Evolutionary conservation across 2,329 filamentous ascomycete genomes (phyloP).

Genomic region (Didymella keratinophila): DNA sequence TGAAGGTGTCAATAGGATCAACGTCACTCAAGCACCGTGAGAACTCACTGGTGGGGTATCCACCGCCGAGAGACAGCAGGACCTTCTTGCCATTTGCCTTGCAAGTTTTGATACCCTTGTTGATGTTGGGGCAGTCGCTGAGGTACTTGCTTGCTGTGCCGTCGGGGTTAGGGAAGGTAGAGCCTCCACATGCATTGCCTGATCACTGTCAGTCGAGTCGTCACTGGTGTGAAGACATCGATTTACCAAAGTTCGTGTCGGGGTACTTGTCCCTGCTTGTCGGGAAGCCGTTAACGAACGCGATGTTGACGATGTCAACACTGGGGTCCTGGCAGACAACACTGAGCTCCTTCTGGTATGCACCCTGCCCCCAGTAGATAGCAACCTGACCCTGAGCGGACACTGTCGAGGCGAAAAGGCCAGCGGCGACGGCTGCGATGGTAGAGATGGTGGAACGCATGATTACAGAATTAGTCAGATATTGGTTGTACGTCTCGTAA

Average conservation of each 20-base stretch:
- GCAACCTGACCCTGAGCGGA: constrained; percentile 59
- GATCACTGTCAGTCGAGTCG: constrained; percentile 3
- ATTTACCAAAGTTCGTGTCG: constrained; percentile 62
- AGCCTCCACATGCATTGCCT: constrained; percentile 55
- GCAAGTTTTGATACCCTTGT: constrained; percentile 42
- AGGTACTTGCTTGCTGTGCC: constrained; percentile 54
- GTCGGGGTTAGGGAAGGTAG: constrained; percentile 48
- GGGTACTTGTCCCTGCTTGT: constrained; percentile 58
- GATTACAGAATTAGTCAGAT: constrained; percentile 39
- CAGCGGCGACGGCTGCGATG: constrained; percentile 46
- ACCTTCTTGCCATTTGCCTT: constrained; percentile 48
- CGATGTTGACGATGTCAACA: constrained; percentile 65
- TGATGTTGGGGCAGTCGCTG: constrained; percentile 54
- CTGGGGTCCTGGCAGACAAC: constrained; percentile 61
- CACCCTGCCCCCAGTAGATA: constrained; percentile 65
- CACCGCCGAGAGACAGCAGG: constrained; percentile 59
- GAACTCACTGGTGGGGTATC: constrained; percentile 25
- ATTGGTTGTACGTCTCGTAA: constrained; percentile 38
- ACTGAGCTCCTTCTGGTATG: constrained; percentile 56
- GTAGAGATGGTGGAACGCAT: constrained; percentile 49
- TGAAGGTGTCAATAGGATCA: constrained; percentile 28
- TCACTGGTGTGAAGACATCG: background rate
- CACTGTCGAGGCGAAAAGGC: constrained; percentile 45
- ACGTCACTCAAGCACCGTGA: background rate
- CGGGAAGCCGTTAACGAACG: constrained; percentile 64